A percentile compares a stretch with the other conserved stretches of the same genome.
Evolutionary conservation across 768 basidiomycete species (phyloP).

Genomic region (Suillus fuscotomentosus): DNA sequence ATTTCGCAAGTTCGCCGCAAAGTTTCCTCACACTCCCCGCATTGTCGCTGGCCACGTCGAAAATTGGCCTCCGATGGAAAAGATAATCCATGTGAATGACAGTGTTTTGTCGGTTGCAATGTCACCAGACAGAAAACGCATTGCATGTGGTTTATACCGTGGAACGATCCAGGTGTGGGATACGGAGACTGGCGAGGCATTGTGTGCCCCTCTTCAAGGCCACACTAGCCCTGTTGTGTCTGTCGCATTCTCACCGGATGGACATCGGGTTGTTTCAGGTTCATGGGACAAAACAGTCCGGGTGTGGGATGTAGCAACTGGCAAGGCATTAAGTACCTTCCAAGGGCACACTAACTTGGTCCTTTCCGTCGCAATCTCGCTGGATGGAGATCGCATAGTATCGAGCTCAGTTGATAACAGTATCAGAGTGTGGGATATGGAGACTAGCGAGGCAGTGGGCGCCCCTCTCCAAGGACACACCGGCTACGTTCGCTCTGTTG

Average conservation of each 20-base stretch:
- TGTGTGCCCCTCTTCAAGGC: neutral
- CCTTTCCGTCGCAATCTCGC: neutral
- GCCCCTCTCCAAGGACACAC: neutral
- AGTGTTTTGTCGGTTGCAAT: too few species aligned
- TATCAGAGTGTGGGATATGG: too few species aligned
- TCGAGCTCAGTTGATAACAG: neutral
- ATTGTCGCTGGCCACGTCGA: neutral
- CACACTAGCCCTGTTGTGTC: accelerated
- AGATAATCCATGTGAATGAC: too few species aligned
- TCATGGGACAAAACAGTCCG: accelerated
- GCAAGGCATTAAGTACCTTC: neutral
- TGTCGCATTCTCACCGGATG: neutral
- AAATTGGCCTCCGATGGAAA: too few species aligned
- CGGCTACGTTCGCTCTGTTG: neutral
- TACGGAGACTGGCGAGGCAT: too few species aligned
- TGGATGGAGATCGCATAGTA: neutral
- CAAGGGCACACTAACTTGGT: neutral
- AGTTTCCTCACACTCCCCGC: neutral
- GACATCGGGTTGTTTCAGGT: neutral
- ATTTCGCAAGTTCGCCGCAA: neutral
- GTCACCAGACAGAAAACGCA: too few species aligned
- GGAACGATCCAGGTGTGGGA: too few species aligned
- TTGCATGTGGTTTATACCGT: too few species aligned
- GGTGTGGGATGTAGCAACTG: neutral
- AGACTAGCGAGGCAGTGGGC: neutral